These are phyloP conservation scores for Cystobasidiaceae sp. DNA, from an alignment of 1,284 basidiomycete species.

Conservation along the genomic window DNA sequence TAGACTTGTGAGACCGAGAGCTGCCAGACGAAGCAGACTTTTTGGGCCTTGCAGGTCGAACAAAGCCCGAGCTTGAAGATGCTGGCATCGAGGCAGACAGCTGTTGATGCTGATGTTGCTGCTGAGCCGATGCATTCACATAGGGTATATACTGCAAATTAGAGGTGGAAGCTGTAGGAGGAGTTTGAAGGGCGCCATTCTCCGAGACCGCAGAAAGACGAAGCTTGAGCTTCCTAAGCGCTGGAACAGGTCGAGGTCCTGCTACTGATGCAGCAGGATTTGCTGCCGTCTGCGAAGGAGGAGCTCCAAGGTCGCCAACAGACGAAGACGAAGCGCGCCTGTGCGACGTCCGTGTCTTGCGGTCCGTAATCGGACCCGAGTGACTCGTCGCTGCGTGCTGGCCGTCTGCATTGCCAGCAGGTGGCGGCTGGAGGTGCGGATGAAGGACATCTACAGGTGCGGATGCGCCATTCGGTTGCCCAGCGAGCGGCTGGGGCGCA, in stretches of 20 bases:
- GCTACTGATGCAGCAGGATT: no score
- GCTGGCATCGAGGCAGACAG: not conserved
- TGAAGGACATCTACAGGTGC: not conserved
- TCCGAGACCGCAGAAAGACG: conserved; percentile 24
- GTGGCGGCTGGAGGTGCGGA: not conserved
- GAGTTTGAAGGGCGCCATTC: not conserved
- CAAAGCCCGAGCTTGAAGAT: not conserved
- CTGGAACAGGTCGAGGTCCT: not conserved
- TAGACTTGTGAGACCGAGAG: not conserved
- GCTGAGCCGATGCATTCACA: no score
- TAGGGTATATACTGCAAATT: no score
- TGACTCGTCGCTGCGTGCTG: not conserved
- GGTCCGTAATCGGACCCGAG: not conserved
- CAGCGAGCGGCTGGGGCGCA: not conserved
- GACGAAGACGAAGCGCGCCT: conserved; percentile 16
- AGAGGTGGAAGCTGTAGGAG: not conserved
- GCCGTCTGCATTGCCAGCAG: not conserved
- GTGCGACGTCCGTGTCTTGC: not conserved
- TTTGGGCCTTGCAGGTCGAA: not conserved
- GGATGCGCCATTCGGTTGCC: not conserved
- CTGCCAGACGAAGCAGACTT: not conserved
- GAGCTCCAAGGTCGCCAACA: conserved; percentile 6
- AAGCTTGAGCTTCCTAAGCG: conserved; percentile 24
- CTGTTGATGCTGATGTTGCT: not conserved
- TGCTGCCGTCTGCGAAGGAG: no score